Conservation (phyloP, 2,329 filamentous ascomycete species). For the Coleophoma crateriformis region DNA sequence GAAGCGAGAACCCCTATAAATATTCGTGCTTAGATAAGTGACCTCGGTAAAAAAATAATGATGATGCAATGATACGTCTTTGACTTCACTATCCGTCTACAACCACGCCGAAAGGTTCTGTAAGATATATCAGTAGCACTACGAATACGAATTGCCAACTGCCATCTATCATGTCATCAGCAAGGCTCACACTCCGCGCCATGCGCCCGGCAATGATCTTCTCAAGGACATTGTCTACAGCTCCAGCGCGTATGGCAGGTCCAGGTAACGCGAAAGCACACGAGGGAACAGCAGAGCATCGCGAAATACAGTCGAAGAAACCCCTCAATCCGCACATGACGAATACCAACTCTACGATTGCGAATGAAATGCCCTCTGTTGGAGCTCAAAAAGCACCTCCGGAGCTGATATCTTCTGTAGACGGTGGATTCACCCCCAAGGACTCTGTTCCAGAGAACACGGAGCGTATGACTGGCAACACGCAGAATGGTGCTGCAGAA, state of each 20-base stretch:
- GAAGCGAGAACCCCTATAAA: no score
- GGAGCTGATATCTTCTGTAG: conserved; percentile 51
- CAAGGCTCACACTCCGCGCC: conserved; percentile 14
- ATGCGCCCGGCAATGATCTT: conserved; percentile 17
- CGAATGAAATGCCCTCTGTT: conserved; percentile 55
- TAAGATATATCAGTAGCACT: background rate
- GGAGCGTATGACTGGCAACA: conserved; percentile 59
- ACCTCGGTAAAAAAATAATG: background rate
- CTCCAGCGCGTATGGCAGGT: conserved; percentile 15
- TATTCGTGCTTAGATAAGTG: background rate
- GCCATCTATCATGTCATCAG: conserved; percentile 13
- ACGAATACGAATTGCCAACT: no score
- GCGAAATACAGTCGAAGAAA: conserved; percentile 51
- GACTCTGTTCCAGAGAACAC: conserved; percentile 58
- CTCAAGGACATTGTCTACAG: conserved; percentile 14
- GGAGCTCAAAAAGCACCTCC: conserved; percentile 52
- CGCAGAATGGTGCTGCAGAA: conserved; percentile 43
- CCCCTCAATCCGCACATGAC: conserved; percentile 56
- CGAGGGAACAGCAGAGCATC: conserved; percentile 46
- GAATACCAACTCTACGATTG: conserved; percentile 58
- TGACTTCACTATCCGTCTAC: background rate
- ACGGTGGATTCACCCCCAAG: conserved; percentile 49
- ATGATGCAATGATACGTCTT: background rate
- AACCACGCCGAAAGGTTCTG: no score
- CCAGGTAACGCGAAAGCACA: conserved; percentile 30